Base-by-base conservation (phyloP, 192 early-diverging fungal species). In the Cetraspora pellucida region DNA sequence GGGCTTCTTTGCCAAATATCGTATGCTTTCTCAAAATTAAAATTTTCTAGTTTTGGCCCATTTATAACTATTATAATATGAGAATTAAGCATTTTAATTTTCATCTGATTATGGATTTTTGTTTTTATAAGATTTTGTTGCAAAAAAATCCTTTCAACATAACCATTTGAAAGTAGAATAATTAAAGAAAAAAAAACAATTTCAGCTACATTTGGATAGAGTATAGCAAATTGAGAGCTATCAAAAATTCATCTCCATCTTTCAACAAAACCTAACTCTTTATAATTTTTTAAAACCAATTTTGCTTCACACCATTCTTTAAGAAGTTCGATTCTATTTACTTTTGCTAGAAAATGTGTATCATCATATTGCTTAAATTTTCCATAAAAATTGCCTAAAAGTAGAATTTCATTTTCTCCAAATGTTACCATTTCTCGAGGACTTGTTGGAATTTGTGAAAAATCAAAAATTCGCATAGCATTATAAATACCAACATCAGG, bases 381-480 rank as follows among this genome's bases (percentile, higher is more conserved):
- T 66, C 10, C 14, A 66, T 66, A 66, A 66, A 44, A 66, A 19
- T 45, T 31, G 6, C 64, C 30, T 45, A 60, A 60, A 8, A 25
- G 23, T 60, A 27, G 10, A n/a, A 66, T 66, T 66, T 66, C 30
- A 66, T 66, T 1, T 46, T 66, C 17, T 37, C 21, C 30, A 43
- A 31, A 66, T 66, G 31, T 21, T 46, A 9, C 64, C 10, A 45
- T 66, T 66, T 45, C 17, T 31, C 37, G 14, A 31, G n/a, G n/a
- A 10, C n/a, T 45, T 66, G 7, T 46, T 66, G 37, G 64, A 46
- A 66, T n/a, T 45, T 66, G 43, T 16, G 28, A 5, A 45, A 66
- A 66, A 66, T 66, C 64, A 45, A 66, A 66, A 66, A 66, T 66
- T 66, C 30, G 23, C 64, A 66, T 66, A 44, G 64, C n/a, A 66